Conservation (phyloP, 2,329 filamentous ascomycete genomes). For the Aspergillus vadensis region DNA sequence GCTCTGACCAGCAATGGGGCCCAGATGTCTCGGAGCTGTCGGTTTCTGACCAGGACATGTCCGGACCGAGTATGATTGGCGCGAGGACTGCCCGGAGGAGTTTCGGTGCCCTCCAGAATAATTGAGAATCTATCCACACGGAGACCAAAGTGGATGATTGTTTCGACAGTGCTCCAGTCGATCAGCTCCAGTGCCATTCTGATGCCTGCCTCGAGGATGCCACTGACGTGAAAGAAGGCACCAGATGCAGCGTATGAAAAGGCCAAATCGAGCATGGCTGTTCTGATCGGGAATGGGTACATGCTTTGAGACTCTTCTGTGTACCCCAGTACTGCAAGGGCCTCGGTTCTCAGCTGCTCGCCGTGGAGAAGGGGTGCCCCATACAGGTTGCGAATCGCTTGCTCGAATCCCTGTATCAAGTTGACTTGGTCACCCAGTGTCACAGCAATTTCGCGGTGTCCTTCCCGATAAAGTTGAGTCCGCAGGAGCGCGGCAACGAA, state of each 20-base stretch:
- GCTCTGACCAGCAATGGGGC: constrained; percentile 16
- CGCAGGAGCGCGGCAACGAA: constrained; percentile 24
- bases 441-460: constrained; percentile 16
- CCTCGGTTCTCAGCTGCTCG: constrained; percentile 18
- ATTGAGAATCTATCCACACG: constrained; percentile 26
- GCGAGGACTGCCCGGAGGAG: neutral
- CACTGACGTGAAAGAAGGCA: constrained; percentile 30
- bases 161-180: constrained; percentile 34
- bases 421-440: constrained; percentile 25
- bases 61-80: neutral
- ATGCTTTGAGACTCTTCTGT: constrained; percentile 5
- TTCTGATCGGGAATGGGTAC: constrained; percentile 18
- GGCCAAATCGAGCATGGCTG: constrained; percentile 30
- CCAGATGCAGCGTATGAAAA: constrained; percentile 36
- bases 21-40: constrained; percentile 17
- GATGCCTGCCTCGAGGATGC: constrained; percentile 30
- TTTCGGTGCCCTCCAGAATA: neutral
- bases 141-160: constrained; percentile 32
- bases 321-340: constrained; percentile 20
- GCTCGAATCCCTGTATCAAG: constrained; percentile 28
- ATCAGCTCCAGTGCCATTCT: constrained; percentile 26
- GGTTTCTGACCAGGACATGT: neutral
- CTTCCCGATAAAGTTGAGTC: neutral
- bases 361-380: constrained; percentile 24
- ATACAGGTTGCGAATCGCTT: constrained; percentile 32